Percentiles rank a stretch among this genome's conserved stretches.
These are phyloP conservation scores for Kodamaea anthophila DNA, from an alignment of 1,139 yeast genomes.

Conservation along the genomic window DNA sequence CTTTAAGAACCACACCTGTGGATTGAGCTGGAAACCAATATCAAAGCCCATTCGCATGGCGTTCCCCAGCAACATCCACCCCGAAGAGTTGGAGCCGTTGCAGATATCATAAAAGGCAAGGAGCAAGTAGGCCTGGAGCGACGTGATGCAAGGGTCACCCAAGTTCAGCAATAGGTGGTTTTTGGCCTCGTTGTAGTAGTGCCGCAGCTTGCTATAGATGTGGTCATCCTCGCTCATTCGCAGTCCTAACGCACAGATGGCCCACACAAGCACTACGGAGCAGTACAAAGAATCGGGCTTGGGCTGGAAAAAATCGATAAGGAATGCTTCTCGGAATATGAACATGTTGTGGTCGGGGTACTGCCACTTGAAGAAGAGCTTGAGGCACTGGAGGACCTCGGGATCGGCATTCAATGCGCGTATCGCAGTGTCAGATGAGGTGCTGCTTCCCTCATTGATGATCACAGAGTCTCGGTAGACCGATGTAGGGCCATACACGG, in stretches of 20 bases:
- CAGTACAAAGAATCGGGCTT: conserved; percentile 43
- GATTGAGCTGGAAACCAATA: conserved; percentile 58
- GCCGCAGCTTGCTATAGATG: conserved; percentile 30
- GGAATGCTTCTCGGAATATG: conserved; percentile 59
- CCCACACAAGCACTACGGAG: conserved; percentile 44
- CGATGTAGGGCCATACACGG: conserved; percentile 46
- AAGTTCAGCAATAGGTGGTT: conserved; percentile 33
- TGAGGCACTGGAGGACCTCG: conserved; percentile 44
- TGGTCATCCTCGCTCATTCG: conserved; percentile 40
- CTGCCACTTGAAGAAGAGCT: conserved; percentile 57
- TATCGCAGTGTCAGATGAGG: conserved; percentile 19
- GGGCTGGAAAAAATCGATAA: conserved; percentile 51
- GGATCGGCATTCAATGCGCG: conserved; percentile 30
- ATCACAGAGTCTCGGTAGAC: conserved; percentile 37
- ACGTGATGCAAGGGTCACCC: conserved; percentile 36
- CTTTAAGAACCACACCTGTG: conserved; percentile 49
- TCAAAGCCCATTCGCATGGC: conserved; percentile 63
- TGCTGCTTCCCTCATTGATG: conserved; percentile 14
- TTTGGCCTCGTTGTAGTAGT: conserved; percentile 45
- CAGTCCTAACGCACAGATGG: conserved; percentile 55
- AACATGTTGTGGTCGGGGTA: conserved; percentile 62
- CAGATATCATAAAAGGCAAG: conserved; percentile 55
- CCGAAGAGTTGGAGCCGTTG: conserved; percentile 49
- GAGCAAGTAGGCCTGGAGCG: conserved; percentile 44
- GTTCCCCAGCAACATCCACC: conserved; percentile 58